Percentiles rank a stretch among this genome's conserved stretches.
These are phyloP conservation scores for Nemania abortiva DNA, from an alignment of 2,329 filamentous ascomycete species.

Conservation along the genomic window DNA sequence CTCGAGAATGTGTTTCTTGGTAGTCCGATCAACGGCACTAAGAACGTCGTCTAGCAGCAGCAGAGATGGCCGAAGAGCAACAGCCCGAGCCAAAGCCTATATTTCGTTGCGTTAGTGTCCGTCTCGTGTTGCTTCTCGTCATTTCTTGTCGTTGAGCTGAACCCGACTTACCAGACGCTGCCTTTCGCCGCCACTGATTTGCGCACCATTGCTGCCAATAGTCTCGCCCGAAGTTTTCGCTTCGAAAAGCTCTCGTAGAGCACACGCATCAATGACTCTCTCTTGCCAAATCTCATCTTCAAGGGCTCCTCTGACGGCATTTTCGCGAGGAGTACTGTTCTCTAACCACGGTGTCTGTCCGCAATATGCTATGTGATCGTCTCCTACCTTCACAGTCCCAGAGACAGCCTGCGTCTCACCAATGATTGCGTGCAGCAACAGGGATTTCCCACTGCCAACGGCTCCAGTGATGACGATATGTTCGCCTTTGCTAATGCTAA, in stretches of 20 bases:
- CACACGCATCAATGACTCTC: conserved; percentile 43
- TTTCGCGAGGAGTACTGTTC: conserved; percentile 41
- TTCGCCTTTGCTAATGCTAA: conserved; percentile 36
- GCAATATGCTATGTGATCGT: conserved; percentile 40
- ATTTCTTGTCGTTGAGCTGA: not conserved
- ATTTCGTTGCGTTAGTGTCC: conserved; percentile 31
- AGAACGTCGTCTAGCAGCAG: conserved; percentile 47
- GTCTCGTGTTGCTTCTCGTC: not conserved
- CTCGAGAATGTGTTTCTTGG: conserved; percentile 34
- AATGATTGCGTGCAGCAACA: conserved; percentile 44
- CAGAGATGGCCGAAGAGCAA: conserved; percentile 40
- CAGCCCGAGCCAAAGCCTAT: conserved; percentile 44
- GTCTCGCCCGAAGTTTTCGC: conserved; percentile 39
- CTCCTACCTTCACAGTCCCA: conserved; percentile 32
- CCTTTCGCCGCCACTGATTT: conserved; percentile 40
- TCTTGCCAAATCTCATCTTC: conserved; percentile 38
- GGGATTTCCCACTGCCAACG: conserved; percentile 48
- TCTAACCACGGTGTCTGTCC: conserved; percentile 45
- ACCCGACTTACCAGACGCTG: conserved; percentile 36
- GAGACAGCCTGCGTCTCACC: conserved; percentile 38
- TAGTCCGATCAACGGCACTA: conserved; percentile 43
- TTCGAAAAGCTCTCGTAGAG: conserved; percentile 36
- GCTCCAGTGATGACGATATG: conserved; percentile 45
- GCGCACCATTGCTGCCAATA: conserved; percentile 50
- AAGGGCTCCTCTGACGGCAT: conserved; percentile 37